Conservation (phyloP, 257 asterid genomes). For the Nyctanthes arbortristis region DNA sequence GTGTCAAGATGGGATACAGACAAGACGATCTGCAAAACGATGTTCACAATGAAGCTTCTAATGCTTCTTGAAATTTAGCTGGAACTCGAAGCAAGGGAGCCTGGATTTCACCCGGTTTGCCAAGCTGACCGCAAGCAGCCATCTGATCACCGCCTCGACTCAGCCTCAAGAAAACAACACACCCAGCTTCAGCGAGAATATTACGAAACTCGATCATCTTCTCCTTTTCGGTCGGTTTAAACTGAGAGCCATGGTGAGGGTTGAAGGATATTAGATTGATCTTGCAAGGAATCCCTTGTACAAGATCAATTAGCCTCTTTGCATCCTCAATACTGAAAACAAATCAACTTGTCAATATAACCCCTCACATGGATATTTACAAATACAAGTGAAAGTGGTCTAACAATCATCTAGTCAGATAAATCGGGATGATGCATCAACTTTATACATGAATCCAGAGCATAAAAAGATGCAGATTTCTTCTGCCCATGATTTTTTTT, state of each 20-base stretch:
- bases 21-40: not conserved
- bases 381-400: too few relatives aligned
- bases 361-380: not conserved
- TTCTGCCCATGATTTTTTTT: not conserved
- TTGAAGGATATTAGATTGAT: slow-evolving; percentile 92
- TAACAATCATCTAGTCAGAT: too few relatives aligned
- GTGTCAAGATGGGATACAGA: too few relatives aligned
- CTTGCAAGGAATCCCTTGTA: slow-evolving; percentile 94
- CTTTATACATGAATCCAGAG: not conserved
- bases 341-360: not conserved
- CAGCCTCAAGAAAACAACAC: slow-evolving; percentile 60
- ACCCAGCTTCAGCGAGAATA: slow-evolving; percentile 74
- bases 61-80: slow-evolving; percentile 56
- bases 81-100: slow-evolving; percentile 89
- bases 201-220: slow-evolving; percentile 83
- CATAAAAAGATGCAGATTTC: not conserved
- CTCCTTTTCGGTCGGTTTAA: slow-evolving; percentile 75
- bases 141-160: slow-evolving; percentile 96
- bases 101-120: slow-evolving; percentile 80
- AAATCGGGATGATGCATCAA: too few relatives aligned
- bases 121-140: slow-evolving; percentile 99
- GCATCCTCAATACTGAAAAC: slow-evolving; percentile 77
- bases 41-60: slow-evolving; percentile 34
- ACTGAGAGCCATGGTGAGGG: slow-evolving; percentile 80
- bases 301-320: slow-evolving; percentile 66